Conservation (phyloP, 2,329 filamentous ascomycete genomes). For the Fusarium mundagurra region DNA sequence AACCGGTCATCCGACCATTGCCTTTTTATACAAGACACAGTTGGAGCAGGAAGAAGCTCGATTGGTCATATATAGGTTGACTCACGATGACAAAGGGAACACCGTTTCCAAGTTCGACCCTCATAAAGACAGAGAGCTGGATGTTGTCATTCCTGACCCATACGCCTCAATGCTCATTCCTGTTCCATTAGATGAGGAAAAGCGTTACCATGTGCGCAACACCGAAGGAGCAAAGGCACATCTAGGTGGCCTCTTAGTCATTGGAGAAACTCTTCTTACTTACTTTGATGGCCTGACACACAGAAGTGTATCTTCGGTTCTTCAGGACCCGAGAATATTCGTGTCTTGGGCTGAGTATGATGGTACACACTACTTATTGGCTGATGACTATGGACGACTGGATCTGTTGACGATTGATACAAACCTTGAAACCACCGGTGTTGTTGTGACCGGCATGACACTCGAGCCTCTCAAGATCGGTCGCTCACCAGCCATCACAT, state of each 20-base stretch:
- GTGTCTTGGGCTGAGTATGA: slow-evolving; percentile 92
- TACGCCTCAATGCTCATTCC: slow-evolving; percentile 71
- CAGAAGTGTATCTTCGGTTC: slow-evolving; percentile 68
- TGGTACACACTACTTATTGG: slow-evolving; percentile 83
- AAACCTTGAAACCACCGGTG: slow-evolving; percentile 69
- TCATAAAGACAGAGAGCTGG: slow-evolving; percentile 63
- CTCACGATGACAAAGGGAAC: slow-evolving; percentile 66
- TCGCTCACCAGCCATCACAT: slow-evolving; percentile 58
- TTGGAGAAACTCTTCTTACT: slow-evolving; percentile 82
- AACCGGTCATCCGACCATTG: slow-evolving; percentile 66
- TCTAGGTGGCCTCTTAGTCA: slow-evolving; percentile 75
- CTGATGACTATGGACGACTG: slow-evolving; percentile 88
- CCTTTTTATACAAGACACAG: slow-evolving; percentile 66
- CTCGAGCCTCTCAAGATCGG: slow-evolving; percentile 59
- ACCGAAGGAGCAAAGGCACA: slow-evolving; percentile 64
- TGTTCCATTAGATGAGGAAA: slow-evolving; percentile 65
- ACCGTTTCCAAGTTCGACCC: slow-evolving; percentile 65
- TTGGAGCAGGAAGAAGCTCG: slow-evolving; percentile 63
- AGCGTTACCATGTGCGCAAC: slow-evolving; percentile 69
- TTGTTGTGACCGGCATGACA: slow-evolving; percentile 77
- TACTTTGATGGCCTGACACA: slow-evolving; percentile 86
- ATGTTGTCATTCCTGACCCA: slow-evolving; percentile 62
- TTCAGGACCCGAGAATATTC: slow-evolving; percentile 84
- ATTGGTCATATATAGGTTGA: slow-evolving; percentile 68
- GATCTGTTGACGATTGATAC: slow-evolving; percentile 85